These are phyloP conservation scores for Nicotiana sylvestris DNA, from an alignment of 257 asterid genomes.

Conservation along the genomic window DNA sequence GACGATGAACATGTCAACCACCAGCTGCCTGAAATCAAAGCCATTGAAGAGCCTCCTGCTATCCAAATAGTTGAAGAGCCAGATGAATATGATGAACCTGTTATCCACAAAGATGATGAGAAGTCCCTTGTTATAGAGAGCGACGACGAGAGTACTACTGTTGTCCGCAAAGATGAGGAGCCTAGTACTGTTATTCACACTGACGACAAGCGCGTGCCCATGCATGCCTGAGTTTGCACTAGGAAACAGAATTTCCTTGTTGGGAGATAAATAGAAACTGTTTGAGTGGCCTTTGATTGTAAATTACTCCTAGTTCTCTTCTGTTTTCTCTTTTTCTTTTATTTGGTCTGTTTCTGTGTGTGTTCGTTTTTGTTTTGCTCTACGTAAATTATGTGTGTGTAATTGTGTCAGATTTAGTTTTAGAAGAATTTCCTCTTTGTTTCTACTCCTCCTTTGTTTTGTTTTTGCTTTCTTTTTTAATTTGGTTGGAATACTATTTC, in stretches of 20 bases:
- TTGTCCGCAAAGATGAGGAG: background rate
- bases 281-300: background rate
- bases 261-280: background rate
- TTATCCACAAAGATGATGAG: background rate
- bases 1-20: background rate
- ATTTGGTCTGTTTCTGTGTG: background rate
- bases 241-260: background rate
- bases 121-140: background rate
- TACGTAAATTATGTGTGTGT: background rate
- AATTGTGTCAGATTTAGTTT: background rate
- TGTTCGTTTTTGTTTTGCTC: background rate
- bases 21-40: background rate
- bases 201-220: background rate
- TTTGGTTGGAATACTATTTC: background rate
- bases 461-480: background rate
- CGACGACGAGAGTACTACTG: background rate
- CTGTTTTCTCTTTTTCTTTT: background rate
- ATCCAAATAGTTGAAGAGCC: background rate
- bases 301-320: background rate
- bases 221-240: background rate
- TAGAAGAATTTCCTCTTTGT: background rate
- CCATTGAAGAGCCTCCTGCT: background rate
- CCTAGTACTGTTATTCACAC: background rate
- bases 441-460: background rate
- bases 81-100: background rate